These are phyloP conservation scores for Tephrocybe sp. DNA, from an alignment of 768 basidiomycete genomes.

Conservation along the genomic window DNA sequence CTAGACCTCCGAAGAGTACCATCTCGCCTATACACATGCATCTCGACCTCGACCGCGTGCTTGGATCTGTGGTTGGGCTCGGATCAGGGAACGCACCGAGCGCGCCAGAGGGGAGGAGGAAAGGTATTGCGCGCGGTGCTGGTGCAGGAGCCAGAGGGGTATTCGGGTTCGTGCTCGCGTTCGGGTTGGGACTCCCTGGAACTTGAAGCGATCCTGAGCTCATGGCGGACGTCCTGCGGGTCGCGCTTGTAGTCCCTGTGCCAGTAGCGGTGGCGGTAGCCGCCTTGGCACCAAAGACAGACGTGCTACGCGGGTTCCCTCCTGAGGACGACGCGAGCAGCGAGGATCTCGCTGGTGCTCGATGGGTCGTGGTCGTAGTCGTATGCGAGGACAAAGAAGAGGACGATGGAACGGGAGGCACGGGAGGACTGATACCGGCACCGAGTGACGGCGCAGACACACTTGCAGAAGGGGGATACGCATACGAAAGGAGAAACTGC, in stretches of 20 bases:
- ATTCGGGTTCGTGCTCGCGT: neutral
- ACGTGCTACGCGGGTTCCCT: too few relatives aligned
- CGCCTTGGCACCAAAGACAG: too few relatives aligned
- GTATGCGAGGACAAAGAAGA: too few relatives aligned
- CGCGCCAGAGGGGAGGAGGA: conserved; percentile 13
- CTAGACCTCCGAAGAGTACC: conserved; percentile 26
- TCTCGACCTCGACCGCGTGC: neutral
- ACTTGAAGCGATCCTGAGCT: too few relatives aligned
- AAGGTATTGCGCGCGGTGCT: conserved; percentile 3
- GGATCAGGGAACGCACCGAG: conserved; percentile 3
- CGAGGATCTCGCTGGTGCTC: neutral
- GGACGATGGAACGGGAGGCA: neutral
- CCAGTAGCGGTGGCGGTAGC: too few relatives aligned
- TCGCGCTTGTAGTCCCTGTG: too few relatives aligned
- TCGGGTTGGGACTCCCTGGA: too few relatives aligned
- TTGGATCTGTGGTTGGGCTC: neutral
- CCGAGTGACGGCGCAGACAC: conserved; percentile 3
- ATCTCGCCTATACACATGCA: conserved; percentile 25
- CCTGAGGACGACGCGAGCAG: neutral
- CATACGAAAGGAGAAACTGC: conserved; percentile 33
- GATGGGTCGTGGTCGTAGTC: too few relatives aligned
- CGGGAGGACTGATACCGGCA: neutral
- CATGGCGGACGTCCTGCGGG: too few relatives aligned
- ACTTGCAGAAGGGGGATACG: conserved; percentile 22
- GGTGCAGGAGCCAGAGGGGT: neutral